Evolutionary conservation across 768 basidiomycete species (phyloP).

Genomic region (Galerina sulciceps): DNA sequence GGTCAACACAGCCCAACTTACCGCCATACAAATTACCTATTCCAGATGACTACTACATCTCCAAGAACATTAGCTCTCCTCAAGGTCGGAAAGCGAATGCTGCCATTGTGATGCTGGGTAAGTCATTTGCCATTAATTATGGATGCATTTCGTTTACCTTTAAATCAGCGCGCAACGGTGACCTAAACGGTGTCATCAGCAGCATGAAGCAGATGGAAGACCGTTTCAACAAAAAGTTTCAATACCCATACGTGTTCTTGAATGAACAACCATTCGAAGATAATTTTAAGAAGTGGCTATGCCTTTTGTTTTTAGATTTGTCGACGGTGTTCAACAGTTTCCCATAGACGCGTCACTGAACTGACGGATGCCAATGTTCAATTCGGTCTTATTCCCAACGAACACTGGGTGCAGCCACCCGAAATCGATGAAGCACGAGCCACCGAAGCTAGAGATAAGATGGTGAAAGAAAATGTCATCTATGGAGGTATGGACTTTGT

Average conservation of each 20-base stretch:
- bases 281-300: constrained; percentile 63
- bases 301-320: constrained; percentile 16
- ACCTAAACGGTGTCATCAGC: constrained; percentile 60
- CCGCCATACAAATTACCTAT: constrained; percentile 64
- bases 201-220: constrained; percentile 84
- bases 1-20: constrained; percentile 18
- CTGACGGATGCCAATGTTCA: constrained; percentile 67
- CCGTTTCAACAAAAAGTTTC: constrained; percentile 86
- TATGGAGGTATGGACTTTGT: constrained; percentile 56
- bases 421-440: constrained; percentile 83
- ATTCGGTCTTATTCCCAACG: constrained; percentile 78
- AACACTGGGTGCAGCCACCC: constrained; percentile 82
- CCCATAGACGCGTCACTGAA: constrained; percentile 51
- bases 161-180: constrained; percentile 58
- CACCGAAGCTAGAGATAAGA: constrained; percentile 60
- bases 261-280: constrained; percentile 81
- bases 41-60: constrained; percentile 60
- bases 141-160: background rate
- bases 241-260: constrained; percentile 86
- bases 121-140: constrained; percentile 2
- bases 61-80: constrained; percentile 35
- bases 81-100: constrained; percentile 78
- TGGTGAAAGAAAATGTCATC: constrained; percentile 70
- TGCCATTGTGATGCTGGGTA: constrained; percentile 77
- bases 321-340: background rate